Conservation (phyloP, 164 flowering plant genomes). For the Tetrastigma voinierianum region DNA sequence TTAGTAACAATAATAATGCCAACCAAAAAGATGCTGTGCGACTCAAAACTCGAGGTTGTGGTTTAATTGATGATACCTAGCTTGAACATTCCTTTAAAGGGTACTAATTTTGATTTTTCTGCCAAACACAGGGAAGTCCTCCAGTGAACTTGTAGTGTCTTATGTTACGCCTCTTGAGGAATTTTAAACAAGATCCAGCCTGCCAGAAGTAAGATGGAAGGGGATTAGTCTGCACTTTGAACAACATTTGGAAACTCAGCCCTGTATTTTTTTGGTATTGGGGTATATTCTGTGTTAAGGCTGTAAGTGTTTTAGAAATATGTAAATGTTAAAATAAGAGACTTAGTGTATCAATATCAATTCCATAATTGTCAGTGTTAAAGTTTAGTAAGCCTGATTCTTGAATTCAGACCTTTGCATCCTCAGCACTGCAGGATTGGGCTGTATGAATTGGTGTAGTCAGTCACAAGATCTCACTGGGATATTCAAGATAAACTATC, state of each 20-base stretch:
- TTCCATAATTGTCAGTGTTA: not conserved
- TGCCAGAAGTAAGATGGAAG: not conserved
- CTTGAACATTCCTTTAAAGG: not conserved
- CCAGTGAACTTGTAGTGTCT: slow-evolving; percentile 43
- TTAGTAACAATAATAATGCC: too few relatives aligned
- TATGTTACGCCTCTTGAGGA: not conserved
- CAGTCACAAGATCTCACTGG: not conserved
- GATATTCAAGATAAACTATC: not conserved
- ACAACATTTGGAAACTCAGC: not conserved
- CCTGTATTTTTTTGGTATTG: not conserved
- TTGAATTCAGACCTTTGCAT: not conserved
- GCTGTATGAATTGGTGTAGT: not conserved
- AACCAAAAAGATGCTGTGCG: too few relatives aligned
- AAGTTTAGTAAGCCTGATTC: not conserved
- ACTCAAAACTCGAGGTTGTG: not conserved
- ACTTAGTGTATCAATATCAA: not conserved
- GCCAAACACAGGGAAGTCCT: slow-evolving; percentile 46
- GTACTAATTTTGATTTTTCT: not conserved
- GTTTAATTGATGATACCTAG: not conserved
- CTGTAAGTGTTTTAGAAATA: not conserved
- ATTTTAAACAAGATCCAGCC: not conserved
- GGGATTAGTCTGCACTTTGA: not conserved
- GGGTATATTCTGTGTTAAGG: not conserved
- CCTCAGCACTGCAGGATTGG: not conserved
- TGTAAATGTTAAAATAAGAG: not conserved